Conservation (phyloP, 2,329 filamentous ascomycete genomes). For the Fusarium sp. region DNA sequence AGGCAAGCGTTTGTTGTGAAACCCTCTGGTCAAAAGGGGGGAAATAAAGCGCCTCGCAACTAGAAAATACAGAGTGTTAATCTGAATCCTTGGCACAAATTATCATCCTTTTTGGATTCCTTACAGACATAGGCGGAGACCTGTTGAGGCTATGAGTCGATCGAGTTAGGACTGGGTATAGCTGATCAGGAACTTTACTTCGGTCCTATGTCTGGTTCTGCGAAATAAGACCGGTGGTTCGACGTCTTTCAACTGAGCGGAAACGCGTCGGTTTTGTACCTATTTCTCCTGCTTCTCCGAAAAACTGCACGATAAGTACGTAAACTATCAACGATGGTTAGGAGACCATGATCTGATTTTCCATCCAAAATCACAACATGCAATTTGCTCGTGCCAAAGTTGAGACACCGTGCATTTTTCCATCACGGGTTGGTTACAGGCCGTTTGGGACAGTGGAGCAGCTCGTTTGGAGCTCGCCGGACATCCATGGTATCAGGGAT, state of each 20-base stretch:
- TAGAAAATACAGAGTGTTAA: constrained; percentile 16
- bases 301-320: constrained; percentile 8
- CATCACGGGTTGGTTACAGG: constrained; percentile 34
- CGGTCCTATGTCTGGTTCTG: not conserved
- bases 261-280: not conserved
- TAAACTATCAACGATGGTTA: constrained; percentile 9
- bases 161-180: constrained; percentile 13
- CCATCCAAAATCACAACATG: constrained; percentile 3
- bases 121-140: not conserved
- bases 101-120: not conserved
- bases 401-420: constrained; percentile 35
- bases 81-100: constrained; percentile 1
- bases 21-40: constrained; percentile 12
- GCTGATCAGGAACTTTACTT: constrained; percentile 9
- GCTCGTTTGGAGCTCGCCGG: constrained; percentile 22
- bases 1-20: constrained; percentile 15
- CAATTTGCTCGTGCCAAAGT: constrained; percentile 9
- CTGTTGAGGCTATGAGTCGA: not conserved
- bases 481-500: constrained; percentile 37
- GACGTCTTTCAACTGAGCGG: not conserved
- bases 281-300: constrained; percentile 12
- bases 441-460: constrained; percentile 39
- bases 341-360: constrained; percentile 38
- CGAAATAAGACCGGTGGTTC: constrained; percentile 17
- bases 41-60: constrained; percentile 6